Percentiles rank a stretch among this genome's conserved stretches.
phyloP scores from a whole-genome alignment of 805 yeast genomes.

The Yarrowia porcina region DNA sequence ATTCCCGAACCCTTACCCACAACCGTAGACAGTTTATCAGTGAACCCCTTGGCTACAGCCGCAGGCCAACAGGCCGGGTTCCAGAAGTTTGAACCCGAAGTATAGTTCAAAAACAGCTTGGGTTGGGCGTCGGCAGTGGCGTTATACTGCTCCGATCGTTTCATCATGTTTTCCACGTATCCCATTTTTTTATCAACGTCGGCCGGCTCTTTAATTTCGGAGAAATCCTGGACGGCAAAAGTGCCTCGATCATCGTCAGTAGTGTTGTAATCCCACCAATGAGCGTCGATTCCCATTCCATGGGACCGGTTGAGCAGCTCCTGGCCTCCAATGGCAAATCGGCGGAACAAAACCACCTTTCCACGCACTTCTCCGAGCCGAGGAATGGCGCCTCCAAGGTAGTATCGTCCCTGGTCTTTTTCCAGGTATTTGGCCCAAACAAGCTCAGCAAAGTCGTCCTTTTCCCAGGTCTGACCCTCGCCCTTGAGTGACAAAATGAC shows the following conservation, averaged over 20 bases:
- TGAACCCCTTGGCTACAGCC: slow-evolving; percentile 53
- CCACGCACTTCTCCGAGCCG: slow-evolving; percentile 62
- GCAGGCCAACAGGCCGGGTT: slow-evolving; percentile 73
- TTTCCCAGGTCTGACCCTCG: slow-evolving; percentile 70
- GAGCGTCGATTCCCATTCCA: slow-evolving; percentile 63
- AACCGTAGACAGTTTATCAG: slow-evolving; percentile 27
- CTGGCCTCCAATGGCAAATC: slow-evolving; percentile 53
- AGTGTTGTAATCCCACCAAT: slow-evolving; percentile 64
- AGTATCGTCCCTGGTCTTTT: slow-evolving; percentile 55
- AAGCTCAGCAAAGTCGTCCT: slow-evolving; percentile 62
- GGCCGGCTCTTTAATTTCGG: slow-evolving; percentile 53
- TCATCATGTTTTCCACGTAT: slow-evolving; percentile 54
- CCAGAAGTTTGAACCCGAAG: slow-evolving; percentile 70
- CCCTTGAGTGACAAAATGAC: slow-evolving; percentile 68
- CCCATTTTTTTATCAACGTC: slow-evolving; percentile 57
- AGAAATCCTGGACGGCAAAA: slow-evolving; percentile 69
- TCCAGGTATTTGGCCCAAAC: slow-evolving; percentile 57
- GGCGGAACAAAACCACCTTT: slow-evolving; percentile 60
- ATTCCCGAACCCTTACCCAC: slow-evolving; percentile 56
- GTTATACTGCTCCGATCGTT: slow-evolving; percentile 52
- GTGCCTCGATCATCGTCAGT: slow-evolving; percentile 61
- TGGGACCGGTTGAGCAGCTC: slow-evolving; percentile 41
- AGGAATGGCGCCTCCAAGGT: slow-evolving; percentile 55
- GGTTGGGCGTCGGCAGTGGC: slow-evolving; percentile 41
- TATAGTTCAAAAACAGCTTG: slow-evolving; percentile 66